A percentile compares a stretch with the other conserved stretches of the same genome.
phyloP scores from a whole-genome alignment of 305 asterid genomes.

The Stenogyne calaminthoides region DNA sequence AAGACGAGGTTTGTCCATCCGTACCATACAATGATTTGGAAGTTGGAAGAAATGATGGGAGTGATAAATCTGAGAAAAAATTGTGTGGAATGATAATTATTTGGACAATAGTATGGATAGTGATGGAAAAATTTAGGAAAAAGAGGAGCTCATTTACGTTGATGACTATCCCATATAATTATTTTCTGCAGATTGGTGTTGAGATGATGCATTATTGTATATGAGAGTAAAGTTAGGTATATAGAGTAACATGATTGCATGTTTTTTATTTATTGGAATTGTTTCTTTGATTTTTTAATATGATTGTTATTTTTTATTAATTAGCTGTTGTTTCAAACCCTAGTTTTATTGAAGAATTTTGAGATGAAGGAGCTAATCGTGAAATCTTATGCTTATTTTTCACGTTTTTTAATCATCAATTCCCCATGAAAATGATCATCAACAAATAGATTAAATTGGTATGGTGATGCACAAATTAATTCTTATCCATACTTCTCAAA shows the following conservation, averaged over 20 bases:
- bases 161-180: constrained; percentile 5
- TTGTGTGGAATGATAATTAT: constrained; percentile 19
- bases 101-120: constrained; percentile 12
- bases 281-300: background rate
- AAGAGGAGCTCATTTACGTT: background rate
- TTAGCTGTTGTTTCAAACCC: background rate
- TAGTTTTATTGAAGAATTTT: too few relatives aligned
- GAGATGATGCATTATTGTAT: background rate
- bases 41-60: too few relatives aligned
- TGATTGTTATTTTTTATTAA: background rate
- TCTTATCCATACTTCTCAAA: too few relatives aligned
- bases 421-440: background rate
- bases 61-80: too few relatives aligned
- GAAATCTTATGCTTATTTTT: background rate
- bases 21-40: too few relatives aligned
- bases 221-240: background rate
- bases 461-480: too few relatives aligned
- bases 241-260: background rate
- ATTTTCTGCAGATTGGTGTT: constrained; percentile 1
- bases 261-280: background rate
- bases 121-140: constrained; percentile 21
- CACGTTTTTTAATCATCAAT: background rate
- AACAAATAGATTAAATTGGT: too few relatives aligned
- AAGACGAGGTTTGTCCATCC: too few relatives aligned
- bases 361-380: background rate